Base-by-base conservation (phyloP, 768 basidiomycete genomes). In the Panus rudis region DNA sequence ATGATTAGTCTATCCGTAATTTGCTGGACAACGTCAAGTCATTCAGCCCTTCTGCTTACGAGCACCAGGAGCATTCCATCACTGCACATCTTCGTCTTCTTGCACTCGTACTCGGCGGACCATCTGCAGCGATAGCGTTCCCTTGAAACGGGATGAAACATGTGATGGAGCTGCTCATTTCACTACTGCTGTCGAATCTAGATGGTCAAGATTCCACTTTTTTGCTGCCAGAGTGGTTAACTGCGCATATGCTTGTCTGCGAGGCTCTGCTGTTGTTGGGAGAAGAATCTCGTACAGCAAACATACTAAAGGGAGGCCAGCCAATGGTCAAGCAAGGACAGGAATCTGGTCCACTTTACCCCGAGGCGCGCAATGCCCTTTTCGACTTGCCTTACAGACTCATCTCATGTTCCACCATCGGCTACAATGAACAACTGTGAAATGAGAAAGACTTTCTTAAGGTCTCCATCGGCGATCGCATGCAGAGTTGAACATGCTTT, bases 51-150 rank as follows among this genome's bases (percentile, higher is more conserved):
- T 66, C 63, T 31, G 79, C 81, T 6, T 75, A 81, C 52, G 79
- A 85, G 50, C 70, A 76, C 4, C 76, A 79, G 50, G 89, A 92
- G 52, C 80, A 84, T 52, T 77, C 81, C 1, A 67, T 94, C 22
- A 78, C 84, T 11, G 86, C 87, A 41, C 72, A 92, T 20, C 87
- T 89, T 49, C 84, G 92, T 39, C 70, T 98, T 5, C 71, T 96
- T 23, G 92, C 92, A 5, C 67, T 94, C 27, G 78, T 93, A 11
- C 68, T 92, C 17, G 80, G 79, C 51, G 91, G 93, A 56, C 75
- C 76, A 3, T 77, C n/a, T n/a, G 68, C 71, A 6, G 16, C 33
- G 16, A 52, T 64, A 46, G 41, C 57, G 41, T n/a, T n/a, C 60
- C 68, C 42, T 71, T 76, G 33, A 68, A 79, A 28, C n/a, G n/a